Evolutionary conservation across 768 basidiomycete genomes (phyloP).

Genomic region (Dentipellis sp.): DNA sequence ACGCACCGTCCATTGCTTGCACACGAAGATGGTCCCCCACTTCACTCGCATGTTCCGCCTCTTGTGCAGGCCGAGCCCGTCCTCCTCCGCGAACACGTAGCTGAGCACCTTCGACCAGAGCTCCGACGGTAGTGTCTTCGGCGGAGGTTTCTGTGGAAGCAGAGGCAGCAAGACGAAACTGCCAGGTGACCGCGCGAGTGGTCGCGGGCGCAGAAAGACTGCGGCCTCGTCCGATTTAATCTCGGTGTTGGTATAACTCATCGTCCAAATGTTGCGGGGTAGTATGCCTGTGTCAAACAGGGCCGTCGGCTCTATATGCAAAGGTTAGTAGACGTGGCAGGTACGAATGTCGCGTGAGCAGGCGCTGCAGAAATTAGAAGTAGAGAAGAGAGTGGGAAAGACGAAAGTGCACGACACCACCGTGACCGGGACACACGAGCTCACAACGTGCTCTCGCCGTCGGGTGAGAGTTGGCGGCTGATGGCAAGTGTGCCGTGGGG

Average conservation of each 20-base stretch:
- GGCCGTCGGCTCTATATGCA: too few relatives aligned
- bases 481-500: too few relatives aligned
- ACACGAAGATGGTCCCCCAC: slow-evolving; percentile 15
- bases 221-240: slow-evolving; percentile 2
- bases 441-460: too few relatives aligned
- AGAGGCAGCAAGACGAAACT: slow-evolving; percentile 60
- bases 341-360: too few relatives aligned
- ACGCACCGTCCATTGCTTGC: slow-evolving; percentile 13
- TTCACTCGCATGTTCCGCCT: slow-evolving; percentile 10
- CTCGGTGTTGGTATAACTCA: not conserved
- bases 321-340: too few relatives aligned
- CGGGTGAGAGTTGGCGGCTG: too few relatives aligned
- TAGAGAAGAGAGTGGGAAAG: too few relatives aligned
- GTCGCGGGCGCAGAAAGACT: slow-evolving; percentile 57
- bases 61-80: slow-evolving; percentile 2
- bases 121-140: slow-evolving; percentile 56
- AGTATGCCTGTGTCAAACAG: too few relatives aligned
- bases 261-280: not conserved
- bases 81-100: slow-evolving; percentile 20
- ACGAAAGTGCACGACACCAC: too few relatives aligned
- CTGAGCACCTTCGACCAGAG: slow-evolving; percentile 60
- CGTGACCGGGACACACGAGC: too few relatives aligned
- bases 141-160: slow-evolving; percentile 42
- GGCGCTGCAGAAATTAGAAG: too few relatives aligned
- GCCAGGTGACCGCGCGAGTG: slow-evolving; percentile 50